These are phyloP conservation scores for Brachypodium distachyon DNA, from an alignment of 202 grass and related monocot genomes.

Conservation along the genomic window DNA sequence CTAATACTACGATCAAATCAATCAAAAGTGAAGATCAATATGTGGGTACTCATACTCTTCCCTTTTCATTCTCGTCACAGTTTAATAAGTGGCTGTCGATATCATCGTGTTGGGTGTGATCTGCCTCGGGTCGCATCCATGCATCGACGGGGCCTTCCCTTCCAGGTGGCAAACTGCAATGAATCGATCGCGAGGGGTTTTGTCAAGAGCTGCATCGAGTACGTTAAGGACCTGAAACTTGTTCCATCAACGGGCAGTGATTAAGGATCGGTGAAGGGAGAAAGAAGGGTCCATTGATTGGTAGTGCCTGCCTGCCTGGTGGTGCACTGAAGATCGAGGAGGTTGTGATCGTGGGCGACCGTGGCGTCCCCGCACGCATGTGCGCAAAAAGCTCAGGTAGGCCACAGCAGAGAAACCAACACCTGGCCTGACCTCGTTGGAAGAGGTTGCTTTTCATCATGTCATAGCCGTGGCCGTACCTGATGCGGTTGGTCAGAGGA, in stretches of 20 bases:
- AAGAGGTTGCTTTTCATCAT: not conserved
- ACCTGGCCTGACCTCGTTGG: slow-evolving; percentile 4
- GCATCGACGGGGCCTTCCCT: too few species aligned
- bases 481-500: not conserved
- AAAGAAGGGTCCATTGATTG: not conserved
- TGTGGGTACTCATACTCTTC: not conserved
- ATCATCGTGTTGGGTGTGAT: not conserved
- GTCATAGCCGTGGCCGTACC: not conserved
- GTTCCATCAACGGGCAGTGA: not conserved
- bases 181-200: not conserved
- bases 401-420: not conserved
- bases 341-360: not conserved
- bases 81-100: not conserved
- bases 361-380: slow-evolving; percentile 1
- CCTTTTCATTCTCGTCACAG: not conserved
- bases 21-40: not conserved
- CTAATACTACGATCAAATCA: not conserved
- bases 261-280: not conserved
- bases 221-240: not conserved
- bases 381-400: not conserved
- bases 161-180: slow-evolving; percentile 28
- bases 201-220: not conserved
- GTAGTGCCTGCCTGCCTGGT: not conserved
- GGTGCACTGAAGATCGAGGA: not conserved
- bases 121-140: not conserved